Evolutionary conservation across 192 early-diverging fungal genomes (phyloP), one percentile per base, ranked within the genome.

Genomic region (Pilaira anomala): DNA sequence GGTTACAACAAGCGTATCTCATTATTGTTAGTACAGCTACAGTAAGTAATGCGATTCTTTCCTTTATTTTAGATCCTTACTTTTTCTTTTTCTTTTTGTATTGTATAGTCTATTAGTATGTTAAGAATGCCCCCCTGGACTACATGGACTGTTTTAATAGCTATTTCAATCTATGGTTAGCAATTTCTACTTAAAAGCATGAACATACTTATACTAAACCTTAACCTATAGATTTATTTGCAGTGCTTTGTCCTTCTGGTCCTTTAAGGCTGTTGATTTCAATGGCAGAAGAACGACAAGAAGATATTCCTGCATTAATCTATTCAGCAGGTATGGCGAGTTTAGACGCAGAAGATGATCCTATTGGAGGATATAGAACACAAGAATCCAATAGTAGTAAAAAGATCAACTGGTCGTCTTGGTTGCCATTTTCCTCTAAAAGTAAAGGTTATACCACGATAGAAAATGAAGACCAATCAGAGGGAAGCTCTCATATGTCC

Each of bases 241-340:
- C 90, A 2, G 88, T 91, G 7, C 72, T 91, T 16, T 89, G 89
- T 68, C 89, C 89, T 1, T 90, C 82, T 77, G 89, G 89, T 11
- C 90, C 90, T 4, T 75, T 91, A 22, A 82, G 84, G 28, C 78
- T 91, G 29, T 65, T 92, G 19, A 77, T 92, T 24, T 88, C 90
- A 65, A 83, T 79, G 18, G 79, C 87, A 2, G 78, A 81, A 60
- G 68, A 74, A 14, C 68, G 91, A 36, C 75, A 91, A 26, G 76
- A 82, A 12, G 84, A 89, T 64, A 81, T 91, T 14, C 89, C 90
- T n/a, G 80, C 78, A 2, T 63, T 91, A 48, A 60, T 90, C 18
- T 91, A 90, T 58, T 80, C 82, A 13, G 78, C 72, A 75, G 64
- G 29, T 7, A 56, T 58, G 56, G 25, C 56, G 13, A 45, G 56